Base-by-base conservation (phyloP, 176 grass and related monocot genomes). In the Zoysia japonica region DNA sequence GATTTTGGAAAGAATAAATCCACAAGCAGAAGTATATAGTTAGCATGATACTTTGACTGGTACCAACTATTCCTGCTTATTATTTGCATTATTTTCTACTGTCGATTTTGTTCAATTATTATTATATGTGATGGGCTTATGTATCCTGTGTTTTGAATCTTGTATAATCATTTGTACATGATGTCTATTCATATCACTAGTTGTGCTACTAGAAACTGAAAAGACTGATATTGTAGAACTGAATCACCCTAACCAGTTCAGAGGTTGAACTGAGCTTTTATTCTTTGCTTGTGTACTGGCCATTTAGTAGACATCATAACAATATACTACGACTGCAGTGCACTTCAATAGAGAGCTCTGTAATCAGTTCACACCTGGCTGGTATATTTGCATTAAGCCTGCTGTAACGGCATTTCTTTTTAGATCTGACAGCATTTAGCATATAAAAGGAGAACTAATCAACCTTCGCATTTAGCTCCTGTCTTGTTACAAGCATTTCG, bases 1-100 rank as follows among this genome's bases (percentile, higher is more conserved):
- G 49, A 6, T 98, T 47, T 52, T 99, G 76, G 86, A 90, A 73
- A 86, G 55, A 78, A 84, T 95, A 82, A 94, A 81, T 69, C 90
- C 90, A 75, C 65, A 75, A 71, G 65, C 75, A 72, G 74, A 67
- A 89, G 70, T 76, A 43, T 75, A 85, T 70, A 55, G 37, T 79
- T 83, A 71, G 68, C 62, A 77, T 7, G 39, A 41, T 48, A 64
- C 50, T 83, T 64, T 43, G 12, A 74, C 7, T 15, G 3, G 56
- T 65, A 59, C n/a, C 1, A 12, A 1, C 0, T 72, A 44, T 72
- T 67, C 72, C n/a, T 81, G 56, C 39, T 72, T 72, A 45, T 72
- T 72, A 51, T 46, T 72, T 19, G 47, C 7, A 37, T 15, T 49
- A 10, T 28, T 38, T 6, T 59, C 36, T 77, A 84, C 35, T 67